These are phyloP conservation scores for Xerophyta viscosa DNA, from an alignment of 106 monocot genomes.

Conservation along the genomic window DNA sequence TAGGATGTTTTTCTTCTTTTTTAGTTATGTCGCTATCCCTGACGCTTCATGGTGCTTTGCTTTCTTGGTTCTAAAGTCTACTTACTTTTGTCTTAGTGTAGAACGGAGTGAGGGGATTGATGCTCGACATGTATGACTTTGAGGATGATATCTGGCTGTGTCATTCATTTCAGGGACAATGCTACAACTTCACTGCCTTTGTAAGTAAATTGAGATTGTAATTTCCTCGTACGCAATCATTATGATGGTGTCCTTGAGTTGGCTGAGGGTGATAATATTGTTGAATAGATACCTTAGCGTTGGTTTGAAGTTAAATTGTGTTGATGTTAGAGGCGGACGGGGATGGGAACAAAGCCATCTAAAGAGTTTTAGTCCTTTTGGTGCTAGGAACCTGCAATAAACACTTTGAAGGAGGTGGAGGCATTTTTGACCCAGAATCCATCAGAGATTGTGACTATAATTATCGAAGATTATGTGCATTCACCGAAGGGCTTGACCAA, in stretches of 20 bases:
- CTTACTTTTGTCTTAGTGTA: too few species aligned
- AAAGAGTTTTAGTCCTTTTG: slow-evolving; percentile 4
- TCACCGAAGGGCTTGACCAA: slow-evolving; percentile 77
- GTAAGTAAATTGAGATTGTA: too few species aligned
- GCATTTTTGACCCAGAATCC: slow-evolving; percentile 73
- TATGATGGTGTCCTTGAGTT: too few species aligned
- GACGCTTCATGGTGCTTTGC: too few species aligned
- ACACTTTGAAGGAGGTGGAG: slow-evolving; percentile 90
- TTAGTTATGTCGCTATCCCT: too few species aligned
- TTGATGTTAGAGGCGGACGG: neutral
- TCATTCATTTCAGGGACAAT: slow-evolving; percentile 74
- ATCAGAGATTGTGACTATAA: slow-evolving; percentile 86
- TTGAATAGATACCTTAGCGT: too few species aligned
- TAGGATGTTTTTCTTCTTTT: too few species aligned
- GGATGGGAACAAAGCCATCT: neutral
- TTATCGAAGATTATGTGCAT: slow-evolving; percentile 93
- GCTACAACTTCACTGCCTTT: slow-evolving; percentile 85
- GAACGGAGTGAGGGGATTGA: slow-evolving; percentile 85
- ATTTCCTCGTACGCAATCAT: too few species aligned
- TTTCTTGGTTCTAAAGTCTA: too few species aligned
- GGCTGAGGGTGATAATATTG: too few species aligned
- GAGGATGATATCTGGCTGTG: slow-evolving; percentile 77
- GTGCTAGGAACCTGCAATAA: slow-evolving; percentile 82
- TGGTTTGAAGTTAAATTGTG: too few species aligned
- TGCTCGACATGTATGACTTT: slow-evolving; percentile 95